A percentile compares a stretch with the other conserved stretches of the same genome.
These are phyloP conservation scores for Goffeauzyma gilvescens DNA, from an alignment of 768 basidiomycete species.

Conservation along the genomic window DNA sequence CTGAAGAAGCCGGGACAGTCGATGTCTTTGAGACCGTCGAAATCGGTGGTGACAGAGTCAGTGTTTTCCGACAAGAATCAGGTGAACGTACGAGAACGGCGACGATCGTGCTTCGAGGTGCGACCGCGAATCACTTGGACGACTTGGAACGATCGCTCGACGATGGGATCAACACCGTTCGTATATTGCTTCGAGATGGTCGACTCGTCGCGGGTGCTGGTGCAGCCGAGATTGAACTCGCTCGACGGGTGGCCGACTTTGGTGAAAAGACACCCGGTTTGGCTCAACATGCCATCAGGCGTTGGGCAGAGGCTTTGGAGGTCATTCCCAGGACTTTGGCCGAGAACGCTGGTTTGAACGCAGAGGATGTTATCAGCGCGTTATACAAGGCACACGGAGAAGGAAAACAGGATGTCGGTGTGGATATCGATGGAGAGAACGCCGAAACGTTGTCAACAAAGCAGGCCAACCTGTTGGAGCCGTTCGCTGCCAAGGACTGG, in stretches of 20 bases:
- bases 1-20: slow-evolving; percentile 84
- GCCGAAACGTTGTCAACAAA: slow-evolving; percentile 18
- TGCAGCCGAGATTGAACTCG: slow-evolving; percentile 83
- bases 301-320: slow-evolving; percentile 74
- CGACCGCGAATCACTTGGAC: slow-evolving; percentile 81
- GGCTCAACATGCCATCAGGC: slow-evolving; percentile 78
- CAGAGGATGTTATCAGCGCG: slow-evolving; percentile 73
- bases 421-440: slow-evolving; percentile 25
- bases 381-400: slow-evolving; percentile 79
- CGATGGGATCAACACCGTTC: slow-evolving; percentile 91
- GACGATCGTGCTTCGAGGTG: slow-evolving; percentile 85
- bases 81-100: slow-evolving; percentile 69
- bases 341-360: slow-evolving; percentile 79
- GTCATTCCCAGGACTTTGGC: slow-evolving; percentile 80
- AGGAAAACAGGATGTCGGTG: slow-evolving; percentile 26
- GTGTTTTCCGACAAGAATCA: slow-evolving; percentile 78
- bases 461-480: slow-evolving; percentile 47
- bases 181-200: slow-evolving; percentile 72
- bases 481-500: slow-evolving; percentile 75
- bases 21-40: slow-evolving; percentile 91
- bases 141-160: slow-evolving; percentile 92
- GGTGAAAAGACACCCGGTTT: slow-evolving; percentile 77
- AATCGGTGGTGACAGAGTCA: slow-evolving; percentile 93
- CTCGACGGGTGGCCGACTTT: slow-evolving; percentile 60
- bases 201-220: slow-evolving; percentile 85